A percentile compares a stretch with the other conserved stretches of the same genome.
Evolutionary conservation across 148 eudicot species (phyloP).

Genomic region (Limonium bicolor): DNA sequence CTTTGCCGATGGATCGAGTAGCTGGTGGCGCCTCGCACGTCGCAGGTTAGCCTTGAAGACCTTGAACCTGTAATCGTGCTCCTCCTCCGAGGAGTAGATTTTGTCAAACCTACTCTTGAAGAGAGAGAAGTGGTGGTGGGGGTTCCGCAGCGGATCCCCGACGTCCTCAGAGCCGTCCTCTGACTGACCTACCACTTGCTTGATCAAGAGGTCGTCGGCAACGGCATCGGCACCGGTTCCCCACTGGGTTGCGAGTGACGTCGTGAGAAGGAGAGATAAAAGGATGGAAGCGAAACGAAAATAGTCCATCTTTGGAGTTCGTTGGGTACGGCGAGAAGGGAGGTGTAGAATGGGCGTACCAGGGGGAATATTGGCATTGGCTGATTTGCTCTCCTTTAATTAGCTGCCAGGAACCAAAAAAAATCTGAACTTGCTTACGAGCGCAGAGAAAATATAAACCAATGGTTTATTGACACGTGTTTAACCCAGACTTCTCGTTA

Average conservation of each 20-base stretch:
- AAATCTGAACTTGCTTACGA: too few species aligned
- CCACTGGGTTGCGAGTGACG: conserved; percentile 3
- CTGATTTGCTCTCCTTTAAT: too few species aligned
- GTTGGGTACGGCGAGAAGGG: too few species aligned
- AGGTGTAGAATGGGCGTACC: too few species aligned
- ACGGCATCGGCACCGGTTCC: not conserved
- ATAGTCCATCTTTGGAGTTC: too few species aligned
- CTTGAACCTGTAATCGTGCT: conserved; percentile 46
- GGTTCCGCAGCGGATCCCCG: conserved; percentile 5
- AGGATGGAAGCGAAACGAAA: too few species aligned
- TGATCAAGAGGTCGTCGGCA: conserved; percentile 23
- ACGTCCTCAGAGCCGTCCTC: not conserved
- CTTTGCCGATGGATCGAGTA: conserved; percentile 35
- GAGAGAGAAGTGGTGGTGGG: conserved; percentile 42
- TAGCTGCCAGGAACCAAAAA: too few species aligned
- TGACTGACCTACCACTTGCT: conserved; percentile 20
- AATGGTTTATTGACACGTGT: too few species aligned
- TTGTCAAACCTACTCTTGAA: conserved; percentile 35
- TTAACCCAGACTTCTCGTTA: too few species aligned
- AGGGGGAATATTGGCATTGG: too few species aligned
- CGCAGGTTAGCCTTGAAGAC: conserved; percentile 42
- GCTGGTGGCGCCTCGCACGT: conserved; percentile 37
- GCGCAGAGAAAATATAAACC: too few species aligned
- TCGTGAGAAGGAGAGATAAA: conserved; percentile 11
- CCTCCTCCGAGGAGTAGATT: conserved; percentile 30